phyloP scores from a whole-genome alignment of 371 early-diverging fungal species.

The Mucor sp. region DNA sequence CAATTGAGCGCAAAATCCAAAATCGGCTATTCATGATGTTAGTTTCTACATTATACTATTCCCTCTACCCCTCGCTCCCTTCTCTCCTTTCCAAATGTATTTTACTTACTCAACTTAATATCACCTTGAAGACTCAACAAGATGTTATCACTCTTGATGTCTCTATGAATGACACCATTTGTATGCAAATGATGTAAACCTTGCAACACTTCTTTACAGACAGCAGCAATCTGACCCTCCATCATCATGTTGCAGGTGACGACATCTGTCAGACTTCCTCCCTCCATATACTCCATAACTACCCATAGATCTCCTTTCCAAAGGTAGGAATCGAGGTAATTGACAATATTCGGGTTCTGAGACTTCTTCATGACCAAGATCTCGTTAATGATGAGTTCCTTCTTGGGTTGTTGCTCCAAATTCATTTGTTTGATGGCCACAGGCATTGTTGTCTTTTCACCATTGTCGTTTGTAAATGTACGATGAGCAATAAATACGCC shows the following conservation, averaged over 20 bases:
- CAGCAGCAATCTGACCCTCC: conserved; percentile 81
- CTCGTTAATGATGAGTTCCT: conserved; percentile 86
- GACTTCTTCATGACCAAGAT: conserved; percentile 76
- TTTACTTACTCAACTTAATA: conserved; percentile 66
- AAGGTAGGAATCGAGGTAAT: conserved; percentile 76
- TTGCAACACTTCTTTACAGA: conserved; percentile 64
- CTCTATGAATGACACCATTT: conserved; percentile 84
- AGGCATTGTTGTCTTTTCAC: conserved; percentile 35
- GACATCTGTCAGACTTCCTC: conserved; percentile 76
- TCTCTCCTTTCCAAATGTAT: not conserved
- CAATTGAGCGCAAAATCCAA: conserved; percentile 85
- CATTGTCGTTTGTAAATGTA: conserved; percentile 9
- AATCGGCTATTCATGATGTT: conserved; percentile 56
- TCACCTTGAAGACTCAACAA: conserved; percentile 71
- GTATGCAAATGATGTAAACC: conserved; percentile 63
- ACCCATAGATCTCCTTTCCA: conserved; percentile 74
- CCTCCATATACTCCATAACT: conserved; percentile 89
- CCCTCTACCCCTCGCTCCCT: too few relatives aligned
- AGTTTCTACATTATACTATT: not conserved
- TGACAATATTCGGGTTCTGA: conserved; percentile 78
- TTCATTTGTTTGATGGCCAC: conserved; percentile 89
- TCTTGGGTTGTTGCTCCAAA: conserved; percentile 80
- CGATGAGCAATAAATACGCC: conserved; percentile 70
- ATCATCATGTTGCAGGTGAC: conserved; percentile 77
- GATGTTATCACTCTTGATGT: conserved; percentile 90